Percentiles rank a stretch among this genome's conserved stretches.
Conservation (phyloP, 139 green algal species). For the Chlamydomonas applanata region DNA sequence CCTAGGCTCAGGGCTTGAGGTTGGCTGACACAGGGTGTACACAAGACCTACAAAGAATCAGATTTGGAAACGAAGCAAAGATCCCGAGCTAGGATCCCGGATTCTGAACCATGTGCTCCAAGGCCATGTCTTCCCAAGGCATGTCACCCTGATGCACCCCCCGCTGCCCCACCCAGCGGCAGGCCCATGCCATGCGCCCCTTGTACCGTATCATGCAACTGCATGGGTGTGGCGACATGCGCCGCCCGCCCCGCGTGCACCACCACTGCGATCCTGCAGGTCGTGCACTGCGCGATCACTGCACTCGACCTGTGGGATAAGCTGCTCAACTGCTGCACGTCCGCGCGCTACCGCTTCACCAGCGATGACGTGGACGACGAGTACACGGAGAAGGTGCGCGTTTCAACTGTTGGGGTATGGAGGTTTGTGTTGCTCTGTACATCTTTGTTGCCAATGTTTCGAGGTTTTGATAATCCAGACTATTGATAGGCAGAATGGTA, state of each 20-base stretch:
- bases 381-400: constrained; percentile 49
- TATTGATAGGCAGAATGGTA: no score
- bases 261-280: not conserved
- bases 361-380: constrained; percentile 66
- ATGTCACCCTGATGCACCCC: not conserved
- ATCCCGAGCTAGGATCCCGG: no score
- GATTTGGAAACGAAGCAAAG: no score
- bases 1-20: no score
- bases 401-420: no score
- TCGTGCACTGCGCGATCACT: constrained; percentile 61
- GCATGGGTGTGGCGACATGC: not conserved
- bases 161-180: not conserved
- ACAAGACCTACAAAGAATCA: no score
- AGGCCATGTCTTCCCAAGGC: not conserved
- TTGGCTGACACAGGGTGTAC: no score
- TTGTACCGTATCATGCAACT: not conserved
- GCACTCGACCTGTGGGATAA: constrained; percentile 52
- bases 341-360: constrained; percentile 32
- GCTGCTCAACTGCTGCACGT: constrained; percentile 38
- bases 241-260: not conserved
- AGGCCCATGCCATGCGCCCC: not conserved
- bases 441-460: no score
- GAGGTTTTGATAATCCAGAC: no score
- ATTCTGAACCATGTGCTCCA: not conserved
- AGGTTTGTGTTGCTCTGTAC: no score